Base-by-base conservation (phyloP, 768 basidiomycete genomes). In the Phylloporus scabripes region DNA sequence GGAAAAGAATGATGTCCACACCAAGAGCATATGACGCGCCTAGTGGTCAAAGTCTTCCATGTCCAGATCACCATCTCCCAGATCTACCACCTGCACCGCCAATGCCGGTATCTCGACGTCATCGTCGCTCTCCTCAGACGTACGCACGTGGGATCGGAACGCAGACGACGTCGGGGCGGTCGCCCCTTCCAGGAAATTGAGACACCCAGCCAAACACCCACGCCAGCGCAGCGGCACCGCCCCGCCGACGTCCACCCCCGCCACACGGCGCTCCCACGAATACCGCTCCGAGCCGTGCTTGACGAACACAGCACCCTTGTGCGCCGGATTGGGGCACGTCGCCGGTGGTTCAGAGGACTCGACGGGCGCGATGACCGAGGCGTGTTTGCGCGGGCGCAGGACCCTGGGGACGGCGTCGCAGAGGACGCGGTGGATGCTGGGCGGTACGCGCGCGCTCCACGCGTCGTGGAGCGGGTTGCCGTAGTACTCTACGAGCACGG, bases 201-300 rank as follows among this genome's bases (percentile, higher is more conserved):
- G 60, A 62, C 87, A 89, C 0, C 80, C 80, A 42, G 50, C 55
- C n/a, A 67, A 60, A 63, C 87, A 90, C 1, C 87, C 86, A 24
- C 83, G 69, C 85, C 87, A 89, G 45, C 71, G 64, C 26, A 88
- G 52, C 18, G 85, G 82, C 5, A 83, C 81, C 11, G 59, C 54
- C 7, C 73, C 79, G 17, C 80, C 78, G 0, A 83, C 68, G n/a
- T 68, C 61, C 20, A 73, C 70, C 6, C 79, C 77, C 0, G 77
- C 81, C 23, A 85, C 66, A 11, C 50, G 65, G 7, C 60, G 67
- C 58, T 82, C 82, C 87, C 87, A 89, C 3, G 81, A 79, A 51
- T 72, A 77, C 48, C 83, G 70, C 64, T 83, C 79, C 58, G 85
- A 84, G 4, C 74, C 76, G 40, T 76, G 81, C 20, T 56, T 65